Evolutionary conservation across 116 monocot species (phyloP).

Genomic region (Posidonia oceanica): DNA sequence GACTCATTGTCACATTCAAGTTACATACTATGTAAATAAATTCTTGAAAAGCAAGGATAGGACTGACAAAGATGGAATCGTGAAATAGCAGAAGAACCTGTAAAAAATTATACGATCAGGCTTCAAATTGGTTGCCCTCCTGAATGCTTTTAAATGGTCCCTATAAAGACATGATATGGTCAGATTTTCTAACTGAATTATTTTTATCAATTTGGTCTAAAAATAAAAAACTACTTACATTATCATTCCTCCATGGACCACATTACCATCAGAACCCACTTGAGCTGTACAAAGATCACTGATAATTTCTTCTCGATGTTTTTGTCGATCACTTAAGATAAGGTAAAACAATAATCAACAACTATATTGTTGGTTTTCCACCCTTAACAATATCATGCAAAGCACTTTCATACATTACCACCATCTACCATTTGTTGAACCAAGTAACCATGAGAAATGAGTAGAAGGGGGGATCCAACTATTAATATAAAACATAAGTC

Average conservation of each 20-base stretch:
- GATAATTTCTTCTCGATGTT: constrained; percentile 61
- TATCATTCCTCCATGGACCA: constrained; percentile 8
- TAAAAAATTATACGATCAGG: constrained; percentile 60
- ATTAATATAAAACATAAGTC: neutral
- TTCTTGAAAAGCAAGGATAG: no score
- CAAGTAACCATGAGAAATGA: neutral
- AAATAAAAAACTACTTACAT: neutral
- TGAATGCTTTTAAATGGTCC: constrained; percentile 32
- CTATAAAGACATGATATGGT: constrained; percentile 14
- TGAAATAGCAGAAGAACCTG: constrained; percentile 19
- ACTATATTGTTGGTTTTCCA: constrained; percentile 14
- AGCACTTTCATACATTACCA: constrained; percentile 8
- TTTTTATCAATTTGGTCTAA: no score
- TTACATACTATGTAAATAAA: no score
- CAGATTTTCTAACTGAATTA: neutral
- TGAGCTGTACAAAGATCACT: constrained; percentile 27
- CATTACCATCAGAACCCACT: neutral
- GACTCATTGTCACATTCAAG: no score
- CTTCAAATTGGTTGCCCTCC: constrained; percentile 11
- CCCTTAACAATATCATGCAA: neutral
- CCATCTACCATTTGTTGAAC: constrained; percentile 59
- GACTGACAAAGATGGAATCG: no score
- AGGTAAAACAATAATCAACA: constrained; percentile 63
- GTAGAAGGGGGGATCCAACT: neutral
- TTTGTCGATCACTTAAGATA: constrained; percentile 22